Evolutionary conservation across 2,329 filamentous ascomycete species (phyloP).

Genomic region (Rasamsonia emersonii): DNA sequence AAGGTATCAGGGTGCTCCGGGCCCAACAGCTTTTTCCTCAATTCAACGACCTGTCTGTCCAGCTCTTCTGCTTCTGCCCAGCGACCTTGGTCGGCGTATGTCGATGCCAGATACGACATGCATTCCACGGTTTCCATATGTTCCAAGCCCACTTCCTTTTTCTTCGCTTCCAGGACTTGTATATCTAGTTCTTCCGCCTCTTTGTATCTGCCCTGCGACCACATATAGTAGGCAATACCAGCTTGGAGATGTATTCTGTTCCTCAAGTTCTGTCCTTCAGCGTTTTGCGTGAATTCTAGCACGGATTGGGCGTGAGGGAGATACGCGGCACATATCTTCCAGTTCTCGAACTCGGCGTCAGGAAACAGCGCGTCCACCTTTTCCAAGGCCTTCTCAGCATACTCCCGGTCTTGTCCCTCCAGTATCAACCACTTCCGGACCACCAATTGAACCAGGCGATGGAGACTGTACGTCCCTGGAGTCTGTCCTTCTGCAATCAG

Average conservation of each 20-base stretch:
- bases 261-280: slow-evolving; percentile 3
- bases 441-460: no score
- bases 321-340: slow-evolving; percentile 6
- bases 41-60: not conserved
- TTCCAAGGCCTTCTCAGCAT: no score
- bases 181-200: slow-evolving; percentile 9
- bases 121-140: slow-evolving; percentile 11
- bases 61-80: slow-evolving; percentile 8
- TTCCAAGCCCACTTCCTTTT: slow-evolving; percentile 7
- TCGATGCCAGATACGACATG: slow-evolving; percentile 7
- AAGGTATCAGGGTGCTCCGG: slow-evolving; percentile 12
- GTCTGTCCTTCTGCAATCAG: no score
- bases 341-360: no score
- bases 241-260: slow-evolving; percentile 9
- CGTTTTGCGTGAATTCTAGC: slow-evolving; percentile 1
- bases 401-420: no score
- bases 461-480: no score
- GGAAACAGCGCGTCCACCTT: no score
- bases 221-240: slow-evolving; percentile 9
- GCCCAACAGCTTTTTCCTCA: slow-evolving; percentile 6
- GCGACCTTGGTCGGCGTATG: slow-evolving; percentile 7
- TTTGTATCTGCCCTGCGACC: slow-evolving; percentile 7
- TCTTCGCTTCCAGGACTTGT: slow-evolving; percentile 10
- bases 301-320: slow-evolving; percentile 9
- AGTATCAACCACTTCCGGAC: no score